Conservation (phyloP, 148 eudicot species). For the Amaranthus cruentus region DNA sequence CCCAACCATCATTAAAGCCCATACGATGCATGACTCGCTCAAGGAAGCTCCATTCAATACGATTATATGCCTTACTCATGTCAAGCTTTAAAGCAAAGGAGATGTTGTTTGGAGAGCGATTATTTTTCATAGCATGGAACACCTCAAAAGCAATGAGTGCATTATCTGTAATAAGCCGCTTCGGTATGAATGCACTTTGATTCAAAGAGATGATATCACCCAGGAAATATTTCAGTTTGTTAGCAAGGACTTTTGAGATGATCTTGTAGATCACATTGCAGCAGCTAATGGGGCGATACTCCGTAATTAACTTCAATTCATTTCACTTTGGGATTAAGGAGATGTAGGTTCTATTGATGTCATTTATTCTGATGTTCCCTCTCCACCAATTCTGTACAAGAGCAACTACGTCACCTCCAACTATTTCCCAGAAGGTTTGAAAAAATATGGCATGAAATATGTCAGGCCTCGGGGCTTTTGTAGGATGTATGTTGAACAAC, state of each 20-base stretch:
- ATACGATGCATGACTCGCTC: too few species aligned
- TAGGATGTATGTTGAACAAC: conserved; percentile 2
- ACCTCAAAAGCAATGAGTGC: too few species aligned
- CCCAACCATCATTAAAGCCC: too few species aligned
- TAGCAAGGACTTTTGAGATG: not conserved
- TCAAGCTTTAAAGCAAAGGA: too few species aligned
- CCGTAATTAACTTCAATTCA: not conserved
- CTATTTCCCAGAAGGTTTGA: not conserved
- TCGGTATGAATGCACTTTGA: not conserved
- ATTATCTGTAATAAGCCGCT: too few species aligned
- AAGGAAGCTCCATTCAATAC: too few species aligned
- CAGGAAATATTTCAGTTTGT: not conserved
- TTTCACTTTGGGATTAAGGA: not conserved
- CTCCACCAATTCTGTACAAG: not conserved
- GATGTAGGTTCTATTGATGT: not conserved
- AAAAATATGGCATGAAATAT: not conserved
- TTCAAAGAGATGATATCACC: not conserved
- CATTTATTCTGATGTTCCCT: too few species aligned
- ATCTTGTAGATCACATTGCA: not conserved
- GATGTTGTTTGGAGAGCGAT: too few species aligned
- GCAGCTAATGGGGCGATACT: not conserved
- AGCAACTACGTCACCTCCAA: not conserved
- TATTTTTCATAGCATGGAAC: too few species aligned
- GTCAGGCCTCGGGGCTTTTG: not conserved
- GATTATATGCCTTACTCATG: too few species aligned